Base-by-base conservation (phyloP, 495 filamentous ascomycete species). In the Margaritispora aquatica region DNA sequence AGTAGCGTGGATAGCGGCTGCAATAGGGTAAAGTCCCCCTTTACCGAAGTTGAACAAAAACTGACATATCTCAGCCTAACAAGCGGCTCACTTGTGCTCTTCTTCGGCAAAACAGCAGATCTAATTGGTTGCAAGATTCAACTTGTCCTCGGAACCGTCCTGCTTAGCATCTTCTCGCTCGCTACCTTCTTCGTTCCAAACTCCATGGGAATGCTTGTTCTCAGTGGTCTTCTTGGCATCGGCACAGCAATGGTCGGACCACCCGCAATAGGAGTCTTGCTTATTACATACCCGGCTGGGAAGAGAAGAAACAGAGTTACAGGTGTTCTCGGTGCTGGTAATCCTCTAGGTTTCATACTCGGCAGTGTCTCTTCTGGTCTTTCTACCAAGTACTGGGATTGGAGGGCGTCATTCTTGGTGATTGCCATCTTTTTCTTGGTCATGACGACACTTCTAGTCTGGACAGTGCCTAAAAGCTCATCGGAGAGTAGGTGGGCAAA, bases 41-140 rank as follows among this genome's bases (percentile, higher is more conserved):
- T 13, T 2, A 10, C 13, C 34, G 20, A 46, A 19, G 23, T 8
- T 26, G 21, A 13, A 9, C n/a, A 8, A 22, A 22, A 31, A 8
- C 24, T 29, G 31, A 44, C 41, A 19, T 1, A 26, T n/a, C n/a
- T n/a, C 38, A 80, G 76, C 26, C 69, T 86, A 11, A 79, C 76
- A 19, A 80, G 80, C 31, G 84, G 84, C 29, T 75, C 82, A 5
- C 81, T 86, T 55, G 70, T 86, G 17, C 70, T 87, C 7, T 78
- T 83, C 61, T 86, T 86, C 59, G 84, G 82, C 21, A 79, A 81
- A 61, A 67, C 86, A 26, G 80, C 84, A 24, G 84, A 87, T 51
- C 69, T 84, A 58, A 77, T 86, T 55, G 83, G 83, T 54, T 78
- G 82, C 24, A 83, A 82, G 63, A 64, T 68, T 0, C 73, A 86